Base-by-base conservation (phyloP, 768 basidiomycete genomes). In the Boletus insuetus region DNA sequence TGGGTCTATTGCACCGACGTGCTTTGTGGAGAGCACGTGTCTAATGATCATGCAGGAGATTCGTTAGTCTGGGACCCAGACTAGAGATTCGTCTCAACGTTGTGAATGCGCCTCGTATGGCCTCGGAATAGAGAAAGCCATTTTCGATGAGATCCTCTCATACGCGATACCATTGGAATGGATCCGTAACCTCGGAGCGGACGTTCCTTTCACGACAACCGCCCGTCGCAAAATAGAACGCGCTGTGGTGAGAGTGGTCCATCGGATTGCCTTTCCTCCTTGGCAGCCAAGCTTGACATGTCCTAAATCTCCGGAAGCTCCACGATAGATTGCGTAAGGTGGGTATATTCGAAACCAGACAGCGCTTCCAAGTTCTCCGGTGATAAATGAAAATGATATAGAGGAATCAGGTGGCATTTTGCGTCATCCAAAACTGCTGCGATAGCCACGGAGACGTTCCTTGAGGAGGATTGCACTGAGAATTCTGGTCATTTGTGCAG, bases 351-450 rank as follows among this genome's bases (percentile, higher is more conserved):
- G 61, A 58, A 54, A 60, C 58, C 61, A 55, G 43, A 40, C 40
- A 35, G 14, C 11, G 34, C 34, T 35, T 35, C 34, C 34, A 35
- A 37, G 32, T 61, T 65, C 67, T 49, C 59, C 51, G 53, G 46
- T 59, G 67, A 67, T 66, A 59, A 58, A 67, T 67, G 66, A 66
- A 59, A 57, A 45, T 46, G 55, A 58, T 66, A 56, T 57, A 58
- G 54, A 56, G 56, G 29, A 54, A 49, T 53, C 19, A 41, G 29
- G 26, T 52, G 40, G 37, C 37, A 54, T 35, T 55, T 55, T 54
- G 53, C 55, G 60, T 59, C 65, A 49, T 53, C 26, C 50, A 38
- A 37, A 35, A 41, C 22, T 44, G 48, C 53, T 55, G 65, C 67
- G 68, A 51, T 31, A 56, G 53, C 49, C 45, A 60, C 60, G 58